Conservation (phyloP, 1,284 basidiomycete species). For the Meripilus lineatus region DNA sequence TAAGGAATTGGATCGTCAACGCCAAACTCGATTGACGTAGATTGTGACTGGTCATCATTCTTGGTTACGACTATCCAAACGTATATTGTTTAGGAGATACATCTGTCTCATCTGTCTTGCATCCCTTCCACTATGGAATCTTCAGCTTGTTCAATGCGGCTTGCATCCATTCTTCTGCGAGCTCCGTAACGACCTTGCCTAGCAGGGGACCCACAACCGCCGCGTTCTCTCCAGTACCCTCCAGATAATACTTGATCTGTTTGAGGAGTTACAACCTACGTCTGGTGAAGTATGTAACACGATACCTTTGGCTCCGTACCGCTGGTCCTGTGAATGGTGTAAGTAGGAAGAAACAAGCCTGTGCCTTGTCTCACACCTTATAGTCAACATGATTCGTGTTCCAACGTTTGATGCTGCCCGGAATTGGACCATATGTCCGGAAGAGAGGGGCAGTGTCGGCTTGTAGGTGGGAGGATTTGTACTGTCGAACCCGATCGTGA, state of each 20-base stretch:
- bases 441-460: slow-evolving; percentile 66
- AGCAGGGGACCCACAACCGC: slow-evolving; percentile 42
- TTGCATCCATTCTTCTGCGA: slow-evolving; percentile 67
- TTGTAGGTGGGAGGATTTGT: slow-evolving; percentile 59
- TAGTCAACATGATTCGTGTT: slow-evolving; percentile 57
- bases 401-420: slow-evolving; percentile 44
- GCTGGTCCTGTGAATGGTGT: slow-evolving; percentile 51
- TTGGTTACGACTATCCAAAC: too few relatives aligned
- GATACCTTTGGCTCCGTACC: slow-evolving; percentile 88
- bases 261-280: too few relatives aligned
- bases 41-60: not conserved
- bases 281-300: too few relatives aligned
- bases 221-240: slow-evolving; percentile 57
- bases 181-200: slow-evolving; percentile 47
- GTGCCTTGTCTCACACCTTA: slow-evolving; percentile 39
- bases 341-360: not conserved
- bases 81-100: too few relatives aligned
- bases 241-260: slow-evolving; percentile 81
- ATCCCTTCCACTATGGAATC: slow-evolving; percentile 30
- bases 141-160: slow-evolving; percentile 50
- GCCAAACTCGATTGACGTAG: slow-evolving; percentile 20
- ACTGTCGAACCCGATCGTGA: slow-evolving; percentile 73
- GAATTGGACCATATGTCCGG: slow-evolving; percentile 84
- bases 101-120: not conserved
- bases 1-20: slow-evolving; percentile 31